Evolutionary conservation across 495 filamentous ascomycete species (phyloP).

Genomic region (Aspergillus ostianus): DNA sequence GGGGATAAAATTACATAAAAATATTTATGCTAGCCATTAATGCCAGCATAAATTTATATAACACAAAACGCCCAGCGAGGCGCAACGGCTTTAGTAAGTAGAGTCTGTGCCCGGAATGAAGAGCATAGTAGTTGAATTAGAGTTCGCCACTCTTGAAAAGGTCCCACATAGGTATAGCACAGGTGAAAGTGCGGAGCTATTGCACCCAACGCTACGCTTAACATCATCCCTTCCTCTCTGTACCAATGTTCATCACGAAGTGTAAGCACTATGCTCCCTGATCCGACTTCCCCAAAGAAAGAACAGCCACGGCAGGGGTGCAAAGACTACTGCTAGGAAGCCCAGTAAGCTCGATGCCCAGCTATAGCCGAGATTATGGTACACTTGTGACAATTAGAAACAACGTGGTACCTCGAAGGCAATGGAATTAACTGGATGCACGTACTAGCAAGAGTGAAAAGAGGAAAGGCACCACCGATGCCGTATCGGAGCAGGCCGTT

Average conservation of each 20-base stretch:
- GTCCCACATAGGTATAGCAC: no score
- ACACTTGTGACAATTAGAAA: conserved; percentile 43
- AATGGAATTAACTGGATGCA: neutral
- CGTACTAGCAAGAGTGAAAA: conserved; percentile 58
- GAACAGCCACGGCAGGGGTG: conserved; percentile 52
- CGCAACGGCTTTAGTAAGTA: no score
- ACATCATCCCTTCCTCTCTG: no score
- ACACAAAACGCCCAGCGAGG: no score
- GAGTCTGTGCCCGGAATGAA: no score
- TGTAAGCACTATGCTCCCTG: neutral
- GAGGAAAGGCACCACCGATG: conserved; percentile 62
- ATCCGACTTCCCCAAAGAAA: conserved; percentile 5
- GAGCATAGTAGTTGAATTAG: no score
- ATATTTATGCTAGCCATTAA: no score
- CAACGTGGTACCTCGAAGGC: neutral
- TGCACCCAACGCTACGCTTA: no score
- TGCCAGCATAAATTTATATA: no score
- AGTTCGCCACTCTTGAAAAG: no score
- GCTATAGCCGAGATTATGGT: conserved; percentile 49
- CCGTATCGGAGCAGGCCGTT: conserved; percentile 64
- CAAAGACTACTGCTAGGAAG: conserved; percentile 53
- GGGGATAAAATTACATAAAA: no score
- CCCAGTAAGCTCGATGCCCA: conserved; percentile 61
- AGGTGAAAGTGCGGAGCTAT: no score
- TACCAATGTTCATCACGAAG: conserved; percentile 12